Conservation (phyloP, 202 grass and related monocot species). For the Bolboschoenoplectus hybrid region DNA sequence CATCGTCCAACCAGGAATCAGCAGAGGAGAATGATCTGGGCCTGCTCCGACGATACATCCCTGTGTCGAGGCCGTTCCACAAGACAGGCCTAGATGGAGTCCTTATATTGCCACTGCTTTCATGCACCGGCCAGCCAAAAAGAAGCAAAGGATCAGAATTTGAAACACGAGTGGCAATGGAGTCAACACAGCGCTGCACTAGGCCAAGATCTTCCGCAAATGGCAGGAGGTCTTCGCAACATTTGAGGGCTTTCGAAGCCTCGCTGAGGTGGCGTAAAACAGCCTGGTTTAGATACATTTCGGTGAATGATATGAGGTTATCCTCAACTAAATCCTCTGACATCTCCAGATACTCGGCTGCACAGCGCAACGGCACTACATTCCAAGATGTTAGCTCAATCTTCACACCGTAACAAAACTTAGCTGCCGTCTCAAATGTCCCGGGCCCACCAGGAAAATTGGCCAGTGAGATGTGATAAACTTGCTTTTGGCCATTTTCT, state of each 20-base stretch:
- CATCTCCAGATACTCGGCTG: slow-evolving; percentile 88
- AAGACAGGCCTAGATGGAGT: slow-evolving; percentile 37
- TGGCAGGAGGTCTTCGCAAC: slow-evolving; percentile 72
- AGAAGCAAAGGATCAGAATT: slow-evolving; percentile 30
- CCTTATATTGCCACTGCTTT: slow-evolving; percentile 10
- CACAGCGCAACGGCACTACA: slow-evolving; percentile 73
- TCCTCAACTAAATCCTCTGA: slow-evolving; percentile 75
- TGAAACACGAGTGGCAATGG: slow-evolving; percentile 56
- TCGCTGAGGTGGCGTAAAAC: slow-evolving; percentile 61
- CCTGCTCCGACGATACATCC: slow-evolving; percentile 17
- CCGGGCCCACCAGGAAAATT: slow-evolving; percentile 75
- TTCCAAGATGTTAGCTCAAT: slow-evolving; percentile 80
- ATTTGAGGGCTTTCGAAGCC: slow-evolving; percentile 74
- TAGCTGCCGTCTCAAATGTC: slow-evolving; percentile 78
- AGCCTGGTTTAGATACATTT: slow-evolving; percentile 53
- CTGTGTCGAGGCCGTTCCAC: slow-evolving; percentile 50
- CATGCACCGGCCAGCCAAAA: slow-evolving; percentile 41
- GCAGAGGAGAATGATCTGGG: slow-evolving; percentile 40
- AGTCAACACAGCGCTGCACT: slow-evolving; percentile 59
- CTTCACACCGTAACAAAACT: slow-evolving; percentile 92
- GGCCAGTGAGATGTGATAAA: slow-evolving; percentile 53
- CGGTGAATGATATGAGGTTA: slow-evolving; percentile 65
- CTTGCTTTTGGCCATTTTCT: slow-evolving; percentile 32
- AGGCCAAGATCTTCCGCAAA: slow-evolving; percentile 65
- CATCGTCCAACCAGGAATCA: slow-evolving; percentile 63